Evolutionary conservation across 2,329 filamentous ascomycete species (phyloP), one percentile per base, ranked within the genome.

Genomic region (Arthrobotrys sphaeroides): DNA sequence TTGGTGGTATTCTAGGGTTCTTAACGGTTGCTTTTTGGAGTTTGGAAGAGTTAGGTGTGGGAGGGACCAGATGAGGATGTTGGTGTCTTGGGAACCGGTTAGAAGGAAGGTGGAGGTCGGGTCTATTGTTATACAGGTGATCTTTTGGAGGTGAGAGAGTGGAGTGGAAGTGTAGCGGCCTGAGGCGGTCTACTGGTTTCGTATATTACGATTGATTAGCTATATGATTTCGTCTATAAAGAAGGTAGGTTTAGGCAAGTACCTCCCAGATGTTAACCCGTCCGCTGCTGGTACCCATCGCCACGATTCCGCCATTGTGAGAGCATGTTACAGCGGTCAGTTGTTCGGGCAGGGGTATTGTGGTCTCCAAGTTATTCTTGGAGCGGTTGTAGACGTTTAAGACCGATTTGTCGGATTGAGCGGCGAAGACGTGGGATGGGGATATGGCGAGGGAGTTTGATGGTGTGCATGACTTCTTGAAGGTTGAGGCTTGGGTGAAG

Each of bases 221-320:
- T 31, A 40, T 28, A 22, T 10, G 59, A 12, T 22, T 22, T 33
- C 24, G 16, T 31, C 31, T 28, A 22, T 12, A 28, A 22, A 16
- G 13, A 51, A 28, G 13, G 20, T 7, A 13, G 12, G 33, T 28
- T 7, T 16, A 33, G 3, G 38, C 20, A 53, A 42, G 83, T 82
- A 95, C 92, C 90, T 99, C 95, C 95, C 95, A 99, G 1, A 96
- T 83, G 80, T 97, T 91, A 78, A 98, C 83, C 67, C 94, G 89
- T 13, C 95, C 95, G 79, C 93, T 92, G 67, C 90, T 89, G 0
- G 93, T 96, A 9, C 95, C 95, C 65, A 96, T 82, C 40, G 78
- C 79, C 22, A 80, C 40, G 33, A 79, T 65, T 93, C 85, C 78
- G 97, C 85, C 57, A 92, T 87, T 53, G 88, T 90, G 22, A 89